These are phyloP conservation scores for Salix caprea DNA, from an alignment of 345 rosid genomes.

Conservation along the genomic window DNA sequence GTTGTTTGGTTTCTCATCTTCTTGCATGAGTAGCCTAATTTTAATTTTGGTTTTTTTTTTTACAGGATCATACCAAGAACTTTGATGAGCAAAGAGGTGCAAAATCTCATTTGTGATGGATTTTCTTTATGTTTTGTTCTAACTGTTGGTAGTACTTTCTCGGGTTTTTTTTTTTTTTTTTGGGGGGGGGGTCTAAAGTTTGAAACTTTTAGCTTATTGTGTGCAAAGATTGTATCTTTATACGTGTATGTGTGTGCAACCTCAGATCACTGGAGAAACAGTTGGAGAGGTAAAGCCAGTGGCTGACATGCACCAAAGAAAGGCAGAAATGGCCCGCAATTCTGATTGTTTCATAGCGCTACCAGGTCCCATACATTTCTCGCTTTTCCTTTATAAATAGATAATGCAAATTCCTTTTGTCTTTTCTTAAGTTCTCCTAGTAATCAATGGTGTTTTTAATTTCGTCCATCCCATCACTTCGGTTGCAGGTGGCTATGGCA, in stretches of 20 bases:
- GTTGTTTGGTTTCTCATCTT: neutral
- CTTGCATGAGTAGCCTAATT: neutral
- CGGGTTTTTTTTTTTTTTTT: neutral
- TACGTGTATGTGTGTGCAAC: neutral
- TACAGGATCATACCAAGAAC: constrained; percentile 53
- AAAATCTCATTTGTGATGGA: neutral
- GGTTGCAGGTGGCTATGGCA: constrained; percentile 84
- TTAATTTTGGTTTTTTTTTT: neutral
- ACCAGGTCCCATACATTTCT: constrained; percentile 55
- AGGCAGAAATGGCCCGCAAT: constrained; percentile 94
- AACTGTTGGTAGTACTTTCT: neutral
- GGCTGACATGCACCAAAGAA: constrained; percentile 94
- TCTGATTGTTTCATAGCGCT: constrained; percentile 94
- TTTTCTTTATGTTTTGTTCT: neutral
- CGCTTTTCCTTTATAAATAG: neutral
- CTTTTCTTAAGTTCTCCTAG: neutral
- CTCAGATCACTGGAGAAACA: constrained; percentile 72
- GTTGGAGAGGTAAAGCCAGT: constrained; percentile 84
- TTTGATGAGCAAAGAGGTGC: constrained; percentile 49
- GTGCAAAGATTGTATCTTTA: neutral
- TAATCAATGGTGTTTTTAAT: neutral
- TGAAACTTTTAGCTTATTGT: neutral
- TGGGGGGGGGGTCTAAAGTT: neutral
- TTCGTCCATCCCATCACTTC: neutral
- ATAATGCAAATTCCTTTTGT: neutral